Conservation (phyloP, 495 filamentous ascomycete species). For the Neurospora sp. region DNA sequence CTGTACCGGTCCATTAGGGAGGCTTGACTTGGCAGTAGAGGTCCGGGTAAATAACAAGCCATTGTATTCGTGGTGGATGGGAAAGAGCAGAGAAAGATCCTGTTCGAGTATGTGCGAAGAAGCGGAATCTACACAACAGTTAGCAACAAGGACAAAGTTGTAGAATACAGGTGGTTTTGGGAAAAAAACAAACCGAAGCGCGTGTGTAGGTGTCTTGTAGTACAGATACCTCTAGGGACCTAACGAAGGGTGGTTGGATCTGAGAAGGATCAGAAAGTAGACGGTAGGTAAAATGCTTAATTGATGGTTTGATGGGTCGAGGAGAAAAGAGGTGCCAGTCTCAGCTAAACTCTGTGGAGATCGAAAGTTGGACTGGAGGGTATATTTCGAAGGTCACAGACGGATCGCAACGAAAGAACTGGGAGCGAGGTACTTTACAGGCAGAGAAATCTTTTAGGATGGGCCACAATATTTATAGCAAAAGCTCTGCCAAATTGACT, state of each 20-base stretch:
- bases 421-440: background rate
- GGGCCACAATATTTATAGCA: background rate
- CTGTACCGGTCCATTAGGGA: background rate
- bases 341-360: background rate
- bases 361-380: background rate
- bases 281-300: background rate
- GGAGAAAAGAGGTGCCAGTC: too few species aligned
- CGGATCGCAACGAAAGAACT: background rate
- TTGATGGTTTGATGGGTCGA: background rate
- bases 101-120: background rate
- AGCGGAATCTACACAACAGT: background rate
- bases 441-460: background rate
- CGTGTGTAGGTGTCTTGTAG: background rate
- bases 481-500: background rate
- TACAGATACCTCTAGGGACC: background rate
- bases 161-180: background rate
- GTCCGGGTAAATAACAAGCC: background rate
- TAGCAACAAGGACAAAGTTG: background rate
- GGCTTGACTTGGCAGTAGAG: background rate
- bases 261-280: background rate
- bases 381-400: background rate
- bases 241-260: background rate
- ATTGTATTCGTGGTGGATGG: background rate
- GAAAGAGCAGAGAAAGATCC: background rate
- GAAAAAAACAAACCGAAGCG: background rate